These are phyloP conservation scores for Boeremia exigua DNA, from an alignment of 2,329 filamentous ascomycete genomes.

Conservation along the genomic window DNA sequence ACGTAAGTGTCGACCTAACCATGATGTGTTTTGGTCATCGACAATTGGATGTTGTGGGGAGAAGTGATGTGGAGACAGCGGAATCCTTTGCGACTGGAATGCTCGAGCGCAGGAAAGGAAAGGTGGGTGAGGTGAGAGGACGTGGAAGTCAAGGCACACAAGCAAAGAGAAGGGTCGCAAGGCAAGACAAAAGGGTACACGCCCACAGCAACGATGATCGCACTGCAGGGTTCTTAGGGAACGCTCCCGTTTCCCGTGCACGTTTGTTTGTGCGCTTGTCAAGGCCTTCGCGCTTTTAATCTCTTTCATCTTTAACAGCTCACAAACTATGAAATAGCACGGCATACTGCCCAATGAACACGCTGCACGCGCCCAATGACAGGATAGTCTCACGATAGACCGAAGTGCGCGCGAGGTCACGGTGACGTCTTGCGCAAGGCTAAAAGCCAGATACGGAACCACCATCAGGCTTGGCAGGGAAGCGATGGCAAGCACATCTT, in stretches of 20 bases:
- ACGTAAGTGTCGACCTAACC: constrained; percentile 22
- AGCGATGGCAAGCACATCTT: constrained; percentile 7
- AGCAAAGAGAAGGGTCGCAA: constrained; percentile 11
- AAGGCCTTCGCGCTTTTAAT: constrained; percentile 3
- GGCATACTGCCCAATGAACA: constrained; percentile 8
- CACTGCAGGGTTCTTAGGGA: constrained; percentile 12
- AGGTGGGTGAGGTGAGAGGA: constrained; percentile 13
- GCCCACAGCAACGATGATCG: constrained; percentile 11
- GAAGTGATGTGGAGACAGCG: constrained; percentile 3
- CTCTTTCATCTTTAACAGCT: constrained; percentile 10
- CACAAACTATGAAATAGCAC: constrained; percentile 11
- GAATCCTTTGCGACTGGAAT: constrained; percentile 14
- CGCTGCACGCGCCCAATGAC: background rate
- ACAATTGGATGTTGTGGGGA: constrained; percentile 1
- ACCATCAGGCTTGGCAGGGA: constrained; percentile 13
- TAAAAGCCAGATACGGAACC: constrained; percentile 12
- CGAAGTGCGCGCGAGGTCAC: constrained; percentile 13
- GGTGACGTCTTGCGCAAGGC: constrained; percentile 17
- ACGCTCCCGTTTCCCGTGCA: constrained; percentile 13
- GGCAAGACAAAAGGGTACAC: constrained; percentile 12
- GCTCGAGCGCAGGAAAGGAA: constrained; percentile 6
- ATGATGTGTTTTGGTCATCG: constrained; percentile 22
- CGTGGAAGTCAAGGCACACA: background rate
- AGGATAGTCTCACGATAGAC: constrained; percentile 3
- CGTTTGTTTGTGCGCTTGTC: constrained; percentile 12